These are phyloP conservation scores for Crassisporium funariophilum DNA, from an alignment of 768 basidiomycete genomes.

Conservation along the genomic window DNA sequence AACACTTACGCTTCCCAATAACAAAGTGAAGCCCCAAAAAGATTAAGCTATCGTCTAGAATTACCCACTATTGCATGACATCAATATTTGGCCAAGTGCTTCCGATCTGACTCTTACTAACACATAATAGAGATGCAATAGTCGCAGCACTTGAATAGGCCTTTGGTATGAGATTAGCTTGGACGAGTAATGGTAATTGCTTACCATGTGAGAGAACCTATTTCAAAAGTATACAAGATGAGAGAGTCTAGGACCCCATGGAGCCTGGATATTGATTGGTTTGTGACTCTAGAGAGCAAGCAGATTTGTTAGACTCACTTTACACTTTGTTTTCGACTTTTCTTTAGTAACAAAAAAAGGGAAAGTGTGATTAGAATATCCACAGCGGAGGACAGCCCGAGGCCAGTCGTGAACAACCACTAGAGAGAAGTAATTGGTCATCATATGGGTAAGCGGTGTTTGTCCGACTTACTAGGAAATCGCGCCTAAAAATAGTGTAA, in stretches of 20 bases:
- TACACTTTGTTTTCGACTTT: slow-evolving; percentile 35
- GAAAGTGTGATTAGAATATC: slow-evolving; percentile 49
- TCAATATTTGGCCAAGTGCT: too few relatives aligned
- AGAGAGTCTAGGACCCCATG: slow-evolving; percentile 46
- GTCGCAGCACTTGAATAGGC: slow-evolving; percentile 36
- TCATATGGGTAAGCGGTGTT: neutral
- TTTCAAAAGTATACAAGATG: slow-evolving; percentile 53
- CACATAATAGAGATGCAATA: slow-evolving; percentile 47
- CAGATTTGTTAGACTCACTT: slow-evolving; percentile 30
- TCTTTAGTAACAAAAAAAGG: slow-evolving; percentile 43
- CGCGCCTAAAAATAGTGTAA: slow-evolving; percentile 11
- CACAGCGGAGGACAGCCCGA: slow-evolving; percentile 48
- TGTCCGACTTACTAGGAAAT: slow-evolving; percentile 16
- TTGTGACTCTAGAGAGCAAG: neutral
- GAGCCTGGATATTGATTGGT: slow-evolving; percentile 27
- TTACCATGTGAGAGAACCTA: slow-evolving; percentile 48
- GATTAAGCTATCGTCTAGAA: slow-evolving; percentile 41
- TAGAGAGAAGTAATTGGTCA: slow-evolving; percentile 19
- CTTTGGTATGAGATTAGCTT: neutral
- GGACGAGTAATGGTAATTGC: neutral
- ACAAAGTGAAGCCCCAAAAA: slow-evolving; percentile 51
- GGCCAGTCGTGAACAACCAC: slow-evolving; percentile 57
- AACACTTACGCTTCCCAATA: slow-evolving; percentile 42
- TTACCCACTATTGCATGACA: slow-evolving; percentile 42
- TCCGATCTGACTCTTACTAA: too few relatives aligned